phyloP scores from a whole-genome alignment of 2,329 filamentous ascomycete genomes.

The Xylariaceae sp. region DNA sequence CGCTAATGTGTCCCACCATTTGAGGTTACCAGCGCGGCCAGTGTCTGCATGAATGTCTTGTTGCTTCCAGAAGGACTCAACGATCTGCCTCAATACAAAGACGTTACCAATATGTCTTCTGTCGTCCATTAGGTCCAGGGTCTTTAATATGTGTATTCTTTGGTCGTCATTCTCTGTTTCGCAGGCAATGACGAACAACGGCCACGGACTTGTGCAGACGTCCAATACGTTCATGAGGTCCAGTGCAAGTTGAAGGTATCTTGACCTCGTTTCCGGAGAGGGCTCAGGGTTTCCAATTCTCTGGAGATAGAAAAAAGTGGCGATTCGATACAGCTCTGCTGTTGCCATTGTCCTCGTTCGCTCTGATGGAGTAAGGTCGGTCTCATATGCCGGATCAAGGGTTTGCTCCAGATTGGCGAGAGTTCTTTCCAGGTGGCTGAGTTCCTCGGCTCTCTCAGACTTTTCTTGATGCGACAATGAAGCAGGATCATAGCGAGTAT shows the following conservation, averaged over 20 bases:
- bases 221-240: constrained; percentile 33
- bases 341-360: constrained; percentile 35
- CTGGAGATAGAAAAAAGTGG: constrained; percentile 41
- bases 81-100: constrained; percentile 39
- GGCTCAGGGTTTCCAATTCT: constrained; percentile 25
- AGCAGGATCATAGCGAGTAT: constrained; percentile 28
- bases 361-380: constrained; percentile 27
- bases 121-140: constrained; percentile 40
- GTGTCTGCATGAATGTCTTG: constrained; percentile 37
- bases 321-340: constrained; percentile 49
- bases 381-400: constrained; percentile 27
- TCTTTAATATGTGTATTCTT: constrained; percentile 36
- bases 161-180: constrained; percentile 40
- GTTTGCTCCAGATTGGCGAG: constrained; percentile 26
- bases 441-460: constrained; percentile 26
- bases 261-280: constrained; percentile 24
- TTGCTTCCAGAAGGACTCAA: constrained; percentile 44
- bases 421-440: constrained; percentile 24
- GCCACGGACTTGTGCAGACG: constrained; percentile 46
- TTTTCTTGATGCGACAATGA: constrained; percentile 24
- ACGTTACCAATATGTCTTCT: constrained; percentile 44
- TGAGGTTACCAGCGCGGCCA: constrained; percentile 25
- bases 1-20: constrained; percentile 39
- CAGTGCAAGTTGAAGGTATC: constrained; percentile 35
- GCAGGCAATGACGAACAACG: constrained; percentile 44